Conservation (phyloP, 805 yeast species). For the Wickerhamomyces strasburgensis region DNA sequence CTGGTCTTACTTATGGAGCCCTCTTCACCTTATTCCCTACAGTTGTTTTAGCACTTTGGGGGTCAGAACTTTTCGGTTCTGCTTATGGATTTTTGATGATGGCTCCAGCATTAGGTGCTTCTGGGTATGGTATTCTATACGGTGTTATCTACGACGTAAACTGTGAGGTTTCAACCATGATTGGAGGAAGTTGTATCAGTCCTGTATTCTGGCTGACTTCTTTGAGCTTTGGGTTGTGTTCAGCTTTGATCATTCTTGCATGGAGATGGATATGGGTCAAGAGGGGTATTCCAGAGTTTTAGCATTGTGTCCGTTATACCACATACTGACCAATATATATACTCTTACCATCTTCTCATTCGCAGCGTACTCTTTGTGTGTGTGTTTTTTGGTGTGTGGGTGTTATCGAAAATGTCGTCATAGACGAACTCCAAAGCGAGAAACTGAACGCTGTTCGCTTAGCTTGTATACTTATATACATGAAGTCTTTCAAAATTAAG, state of each 20-base stretch:
- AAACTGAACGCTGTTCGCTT: no score
- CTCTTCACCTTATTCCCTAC: conserved; percentile 85
- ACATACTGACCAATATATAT: no score
- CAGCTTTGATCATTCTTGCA: conserved; percentile 12
- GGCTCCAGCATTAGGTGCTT: conserved; percentile 82
- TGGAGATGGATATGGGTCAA: conserved; percentile 20
- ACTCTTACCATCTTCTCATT: no score
- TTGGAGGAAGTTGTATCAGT: conserved; percentile 12
- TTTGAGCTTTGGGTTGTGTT: conserved; percentile 11
- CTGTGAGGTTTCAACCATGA: conserved; percentile 21
- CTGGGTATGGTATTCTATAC: conserved; percentile 62
- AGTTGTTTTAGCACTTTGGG: conserved; percentile 79
- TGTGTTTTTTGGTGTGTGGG: no score
- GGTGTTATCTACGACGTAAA: conserved; percentile 55
- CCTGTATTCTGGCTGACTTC: conserved; percentile 18
- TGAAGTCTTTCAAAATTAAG: no score
- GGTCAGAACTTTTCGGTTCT: conserved; percentile 81
- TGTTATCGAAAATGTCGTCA: no score
- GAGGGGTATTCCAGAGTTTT: conserved; percentile 1
- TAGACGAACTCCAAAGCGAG: no score
- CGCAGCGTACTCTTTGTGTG: no score
- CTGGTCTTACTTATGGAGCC: conserved; percentile 78
- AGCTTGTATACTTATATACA: no score
- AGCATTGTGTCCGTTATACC: background rate
- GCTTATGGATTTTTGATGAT: conserved; percentile 89